Evolutionary conservation across 768 basidiomycete species (phyloP).

Genomic region (Tubosaeta sp.): DNA sequence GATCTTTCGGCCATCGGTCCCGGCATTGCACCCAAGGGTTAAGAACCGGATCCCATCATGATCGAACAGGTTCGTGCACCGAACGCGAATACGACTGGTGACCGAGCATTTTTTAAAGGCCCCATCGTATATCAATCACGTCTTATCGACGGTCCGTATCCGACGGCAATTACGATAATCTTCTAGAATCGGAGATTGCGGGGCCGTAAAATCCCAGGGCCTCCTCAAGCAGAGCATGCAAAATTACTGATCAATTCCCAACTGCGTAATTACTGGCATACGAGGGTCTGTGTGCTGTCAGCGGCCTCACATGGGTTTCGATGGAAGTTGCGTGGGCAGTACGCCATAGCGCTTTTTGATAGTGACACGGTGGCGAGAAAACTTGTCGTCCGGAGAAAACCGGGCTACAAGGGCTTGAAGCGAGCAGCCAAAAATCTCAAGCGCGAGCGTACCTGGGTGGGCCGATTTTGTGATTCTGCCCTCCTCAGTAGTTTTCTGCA

Average conservation of each 20-base stretch:
- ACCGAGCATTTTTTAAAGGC: not conserved
- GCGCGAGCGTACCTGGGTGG: conserved; percentile 73
- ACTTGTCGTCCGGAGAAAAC: conserved; percentile 99
- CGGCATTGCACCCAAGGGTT: not conserved
- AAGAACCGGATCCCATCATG: not conserved
- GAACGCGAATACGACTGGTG: not conserved
- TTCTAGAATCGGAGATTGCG: not conserved
- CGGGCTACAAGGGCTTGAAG: conserved; percentile 56
- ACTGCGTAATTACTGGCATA: not conserved
- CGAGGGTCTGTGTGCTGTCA: not conserved
- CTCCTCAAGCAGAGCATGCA: not conserved
- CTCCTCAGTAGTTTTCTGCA: conserved; percentile 76
- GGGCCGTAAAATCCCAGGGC: not conserved
- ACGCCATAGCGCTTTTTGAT: conserved; percentile 92
- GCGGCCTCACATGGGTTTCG: conserved; percentile 70
- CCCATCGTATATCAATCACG: not conserved
- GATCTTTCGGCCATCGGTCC: not conserved
- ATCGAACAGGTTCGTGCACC: not conserved
- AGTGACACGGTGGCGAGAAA: conserved; percentile 94
- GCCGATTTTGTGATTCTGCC: conserved; percentile 93
- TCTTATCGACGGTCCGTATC: not conserved
- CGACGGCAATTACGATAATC: not conserved
- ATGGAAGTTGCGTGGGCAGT: conserved; percentile 84
- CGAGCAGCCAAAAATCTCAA: not conserved
- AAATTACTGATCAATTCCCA: not conserved